Evolutionary conservation across 257 asterid genomes (phyloP).

Genomic region (Solanum medicagineum): DNA sequence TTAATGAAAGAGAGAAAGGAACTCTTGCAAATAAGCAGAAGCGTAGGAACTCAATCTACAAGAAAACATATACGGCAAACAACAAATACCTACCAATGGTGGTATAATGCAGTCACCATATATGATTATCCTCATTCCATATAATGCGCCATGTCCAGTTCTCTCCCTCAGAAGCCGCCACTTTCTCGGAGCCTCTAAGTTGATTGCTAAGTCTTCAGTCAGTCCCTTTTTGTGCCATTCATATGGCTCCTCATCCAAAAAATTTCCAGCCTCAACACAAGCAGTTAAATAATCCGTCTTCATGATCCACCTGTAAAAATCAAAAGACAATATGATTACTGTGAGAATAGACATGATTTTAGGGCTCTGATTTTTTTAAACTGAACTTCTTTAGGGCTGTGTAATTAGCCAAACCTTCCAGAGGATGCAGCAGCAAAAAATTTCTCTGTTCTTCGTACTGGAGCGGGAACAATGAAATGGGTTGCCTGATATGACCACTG

Average conservation of each 20-base stretch:
- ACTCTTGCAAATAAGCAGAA: neutral
- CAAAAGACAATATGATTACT: neutral
- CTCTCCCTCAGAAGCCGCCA: slow-evolving; percentile 84
- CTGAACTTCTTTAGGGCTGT: neutral
- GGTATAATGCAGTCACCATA: slow-evolving; percentile 95
- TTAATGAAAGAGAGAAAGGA: neutral
- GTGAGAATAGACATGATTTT: neutral
- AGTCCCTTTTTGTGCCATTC: slow-evolving; percentile 82
- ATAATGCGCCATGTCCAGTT: slow-evolving; percentile 85
- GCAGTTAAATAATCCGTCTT: slow-evolving; percentile 81
- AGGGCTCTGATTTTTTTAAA: neutral
- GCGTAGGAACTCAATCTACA: neutral
- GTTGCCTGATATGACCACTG: slow-evolving; percentile 98
- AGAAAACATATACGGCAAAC: neutral
- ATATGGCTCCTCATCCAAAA: slow-evolving; percentile 62
- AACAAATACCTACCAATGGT: slow-evolving; percentile 42
- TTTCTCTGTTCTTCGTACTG: slow-evolving; percentile 80
- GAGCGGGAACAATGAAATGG: slow-evolving; percentile 81
- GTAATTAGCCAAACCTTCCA: slow-evolving; percentile 55
- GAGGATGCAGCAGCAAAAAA: slow-evolving; percentile 96
- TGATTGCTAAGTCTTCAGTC: slow-evolving; percentile 90
- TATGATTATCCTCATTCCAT: slow-evolving; percentile 65
- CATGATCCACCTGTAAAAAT: slow-evolving; percentile 76
- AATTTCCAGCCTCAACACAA: slow-evolving; percentile 60
- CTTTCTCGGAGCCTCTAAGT: slow-evolving; percentile 89